Conservation (phyloP, 1,284 basidiomycete species). For the Pseudozyma sp. region DNA sequence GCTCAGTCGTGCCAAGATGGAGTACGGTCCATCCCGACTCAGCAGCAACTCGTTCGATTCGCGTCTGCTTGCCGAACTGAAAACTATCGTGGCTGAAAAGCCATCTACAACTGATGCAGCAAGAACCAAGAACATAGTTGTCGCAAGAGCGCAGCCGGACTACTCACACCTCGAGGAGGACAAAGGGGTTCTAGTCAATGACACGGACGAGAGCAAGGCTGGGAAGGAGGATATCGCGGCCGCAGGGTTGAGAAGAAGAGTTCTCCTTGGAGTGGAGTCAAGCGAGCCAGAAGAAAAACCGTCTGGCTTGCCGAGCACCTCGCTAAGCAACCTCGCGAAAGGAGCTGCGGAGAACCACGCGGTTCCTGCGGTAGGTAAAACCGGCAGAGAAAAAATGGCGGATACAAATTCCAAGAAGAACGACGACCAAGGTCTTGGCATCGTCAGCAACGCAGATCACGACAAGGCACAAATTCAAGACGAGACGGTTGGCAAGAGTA, state of each 20-base stretch:
- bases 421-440: background rate
- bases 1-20: slow-evolving; percentile 54
- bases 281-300: slow-evolving; percentile 7
- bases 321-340: background rate
- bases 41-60: slow-evolving; percentile 52
- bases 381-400: background rate
- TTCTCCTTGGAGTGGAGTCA: background rate
- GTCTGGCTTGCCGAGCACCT: background rate
- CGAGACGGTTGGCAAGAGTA: background rate
- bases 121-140: background rate
- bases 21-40: slow-evolving; percentile 36
- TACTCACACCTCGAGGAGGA: slow-evolving; percentile 26
- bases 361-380: background rate
- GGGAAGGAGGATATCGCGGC: slow-evolving; percentile 12
- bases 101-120: background rate
- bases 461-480: background rate
- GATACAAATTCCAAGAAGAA: background rate
- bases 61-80: slow-evolving; percentile 26
- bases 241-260: slow-evolving; percentile 18
- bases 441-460: background rate
- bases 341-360: background rate
- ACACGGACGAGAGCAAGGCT: slow-evolving; percentile 8
- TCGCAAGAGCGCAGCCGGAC: slow-evolving; percentile 19
- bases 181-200: background rate
- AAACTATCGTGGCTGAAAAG: background rate